These are phyloP conservation scores for Aspergillus pseudoglaucus DNA, from an alignment of 2,329 filamentous ascomycete species.

Conservation along the genomic window DNA sequence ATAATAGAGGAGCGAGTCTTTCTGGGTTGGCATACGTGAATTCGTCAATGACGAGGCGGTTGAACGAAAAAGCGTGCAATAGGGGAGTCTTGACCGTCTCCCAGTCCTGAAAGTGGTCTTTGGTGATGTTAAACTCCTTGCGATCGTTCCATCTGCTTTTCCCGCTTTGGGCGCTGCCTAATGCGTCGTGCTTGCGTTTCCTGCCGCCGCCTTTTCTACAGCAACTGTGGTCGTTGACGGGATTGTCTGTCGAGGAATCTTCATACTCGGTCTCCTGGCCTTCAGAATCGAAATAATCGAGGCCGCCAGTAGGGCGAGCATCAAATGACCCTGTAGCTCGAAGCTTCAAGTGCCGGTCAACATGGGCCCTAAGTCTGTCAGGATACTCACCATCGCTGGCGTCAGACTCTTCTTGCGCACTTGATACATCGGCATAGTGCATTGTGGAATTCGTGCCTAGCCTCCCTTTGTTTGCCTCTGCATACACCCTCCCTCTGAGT, in stretches of 20 bases:
- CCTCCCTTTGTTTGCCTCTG: slow-evolving; percentile 9
- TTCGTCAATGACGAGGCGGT: slow-evolving; percentile 58
- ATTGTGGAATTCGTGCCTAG: not conserved
- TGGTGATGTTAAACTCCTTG: slow-evolving; percentile 19
- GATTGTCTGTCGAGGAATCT: slow-evolving; percentile 3
- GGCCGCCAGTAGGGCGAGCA: not conserved
- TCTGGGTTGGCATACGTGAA: slow-evolving; percentile 51
- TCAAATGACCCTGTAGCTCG: not conserved
- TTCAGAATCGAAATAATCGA: not conserved
- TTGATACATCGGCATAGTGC: slow-evolving; percentile 12
- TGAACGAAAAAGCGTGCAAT: slow-evolving; percentile 56
- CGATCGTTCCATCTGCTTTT: slow-evolving; percentile 11
- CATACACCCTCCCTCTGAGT: slow-evolving; percentile 23
- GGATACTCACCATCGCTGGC: slow-evolving; percentile 6
- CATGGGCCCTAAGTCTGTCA: slow-evolving; percentile 11
- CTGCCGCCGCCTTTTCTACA: not conserved
- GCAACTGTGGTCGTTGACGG: not conserved
- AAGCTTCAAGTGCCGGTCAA: slow-evolving; percentile 8
- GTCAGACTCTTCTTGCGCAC: slow-evolving; percentile 10
- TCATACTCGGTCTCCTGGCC: slow-evolving; percentile 6
- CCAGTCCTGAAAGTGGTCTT: slow-evolving; percentile 12
- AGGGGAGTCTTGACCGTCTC: slow-evolving; percentile 29
- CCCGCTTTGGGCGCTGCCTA: slow-evolving; percentile 6
- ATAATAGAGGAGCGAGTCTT: slow-evolving; percentile 38
- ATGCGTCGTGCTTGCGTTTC: slow-evolving; percentile 6